Conservation (phyloP, 2,329 filamentous ascomycete genomes). For the Arthrobotrys iridis region DNA sequence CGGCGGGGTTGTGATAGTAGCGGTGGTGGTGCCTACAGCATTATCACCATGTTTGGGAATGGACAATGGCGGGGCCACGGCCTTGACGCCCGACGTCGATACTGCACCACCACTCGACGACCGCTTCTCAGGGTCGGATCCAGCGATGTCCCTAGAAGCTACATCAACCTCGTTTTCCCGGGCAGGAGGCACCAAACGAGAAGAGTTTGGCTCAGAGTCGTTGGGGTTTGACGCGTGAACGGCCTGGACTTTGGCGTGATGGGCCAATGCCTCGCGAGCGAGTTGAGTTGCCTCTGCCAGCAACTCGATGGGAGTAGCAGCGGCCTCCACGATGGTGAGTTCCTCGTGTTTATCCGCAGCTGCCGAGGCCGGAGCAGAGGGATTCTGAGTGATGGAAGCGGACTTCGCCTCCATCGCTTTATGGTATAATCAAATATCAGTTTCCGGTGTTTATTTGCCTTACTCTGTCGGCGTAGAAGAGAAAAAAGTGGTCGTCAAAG, state of each 20-base stretch:
- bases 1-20: background rate
- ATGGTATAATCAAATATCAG: background rate
- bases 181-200: background rate
- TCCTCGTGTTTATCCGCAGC: conserved; percentile 10
- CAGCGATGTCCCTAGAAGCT: background rate
- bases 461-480: background rate
- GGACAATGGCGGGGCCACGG: conserved; percentile 24
- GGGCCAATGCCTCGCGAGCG: conserved; percentile 52
- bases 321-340: conserved; percentile 15
- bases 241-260: conserved; percentile 23
- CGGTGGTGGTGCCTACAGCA: background rate
- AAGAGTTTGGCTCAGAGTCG: conserved; percentile 2
- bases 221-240: conserved; percentile 33
- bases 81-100: background rate
- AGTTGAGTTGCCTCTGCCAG: conserved; percentile 50
- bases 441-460: conserved; percentile 6
- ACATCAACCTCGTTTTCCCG: background rate
- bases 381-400: conserved; percentile 12
- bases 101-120: background rate
- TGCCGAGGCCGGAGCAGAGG: conserved; percentile 2
- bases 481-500: background rate
- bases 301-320: conserved; percentile 40
- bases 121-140: background rate
- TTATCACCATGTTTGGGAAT: conserved; percentile 25
- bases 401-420: conserved; percentile 38